phyloP scores from a whole-genome alignment of 768 basidiomycete genomes.

The Mycena maculata region DNA sequence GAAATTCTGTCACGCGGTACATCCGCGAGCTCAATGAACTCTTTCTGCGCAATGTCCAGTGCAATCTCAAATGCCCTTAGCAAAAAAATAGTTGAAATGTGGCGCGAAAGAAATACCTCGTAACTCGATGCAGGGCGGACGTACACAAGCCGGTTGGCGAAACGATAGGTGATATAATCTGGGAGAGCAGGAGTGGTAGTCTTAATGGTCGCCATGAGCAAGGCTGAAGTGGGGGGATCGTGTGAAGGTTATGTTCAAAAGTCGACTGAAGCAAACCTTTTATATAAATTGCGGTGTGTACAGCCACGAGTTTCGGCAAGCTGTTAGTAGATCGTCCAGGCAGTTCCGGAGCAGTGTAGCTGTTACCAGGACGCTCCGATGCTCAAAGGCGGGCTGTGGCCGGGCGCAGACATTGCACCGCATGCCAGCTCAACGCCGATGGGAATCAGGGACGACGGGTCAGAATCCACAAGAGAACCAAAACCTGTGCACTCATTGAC shows the following conservation, averaged over 20 bases:
- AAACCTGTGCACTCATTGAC: neutral
- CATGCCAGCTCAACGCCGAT: neutral
- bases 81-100: neutral
- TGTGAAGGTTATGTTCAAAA: constrained; percentile 1
- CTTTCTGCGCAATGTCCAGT: constrained; percentile 60
- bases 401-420: neutral
- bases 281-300: neutral
- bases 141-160: constrained; percentile 57
- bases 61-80: constrained; percentile 42
- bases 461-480: neutral
- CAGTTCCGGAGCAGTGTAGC: constrained; percentile 1
- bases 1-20: constrained; percentile 55
- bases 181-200: constrained; percentile 40
- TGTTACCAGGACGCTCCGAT: too few relatives aligned
- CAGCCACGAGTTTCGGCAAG: neutral
- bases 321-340: neutral
- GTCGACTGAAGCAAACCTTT: neutral
- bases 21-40: constrained; percentile 56
- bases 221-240: neutral
- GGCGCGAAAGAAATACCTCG: constrained; percentile 46
- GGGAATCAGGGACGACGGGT: constrained; percentile 5
- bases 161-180: constrained; percentile 65
- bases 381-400: constrained; percentile 1
- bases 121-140: constrained; percentile 59
- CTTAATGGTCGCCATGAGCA: constrained; percentile 33